Evolutionary conservation across 441 rosid genomes (phyloP).

Genomic region (Pelargonium citronellum): DNA sequence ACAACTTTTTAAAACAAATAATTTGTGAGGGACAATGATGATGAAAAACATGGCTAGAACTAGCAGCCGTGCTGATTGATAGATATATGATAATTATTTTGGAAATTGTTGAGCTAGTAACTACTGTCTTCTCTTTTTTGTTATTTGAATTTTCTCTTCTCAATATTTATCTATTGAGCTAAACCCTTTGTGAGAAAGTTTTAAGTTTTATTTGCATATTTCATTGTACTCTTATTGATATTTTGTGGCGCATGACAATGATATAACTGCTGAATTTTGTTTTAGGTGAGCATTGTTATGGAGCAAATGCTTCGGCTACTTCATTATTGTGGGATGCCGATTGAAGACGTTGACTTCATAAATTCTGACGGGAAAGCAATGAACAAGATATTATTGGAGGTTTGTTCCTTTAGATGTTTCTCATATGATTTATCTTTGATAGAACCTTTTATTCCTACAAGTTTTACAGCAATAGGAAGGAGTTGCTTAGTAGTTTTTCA

Average conservation of each 20-base stretch:
- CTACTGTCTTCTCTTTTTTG: background rate
- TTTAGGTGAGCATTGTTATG: slow-evolving; percentile 87
- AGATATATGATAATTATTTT: background rate
- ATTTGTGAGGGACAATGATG: background rate
- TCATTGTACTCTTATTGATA: background rate
- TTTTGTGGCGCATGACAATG: background rate
- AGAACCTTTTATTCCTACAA: slow-evolving; percentile 4
- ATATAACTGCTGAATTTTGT: slow-evolving; percentile 11
- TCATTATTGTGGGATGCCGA: slow-evolving; percentile 77
- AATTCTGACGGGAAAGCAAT: slow-evolving; percentile 87
- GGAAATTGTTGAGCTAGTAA: background rate
- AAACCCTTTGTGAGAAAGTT: background rate
- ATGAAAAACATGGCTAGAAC: background rate
- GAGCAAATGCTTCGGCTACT: slow-evolving; percentile 94
- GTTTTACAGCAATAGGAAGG: background rate
- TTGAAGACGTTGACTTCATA: slow-evolving; percentile 84
- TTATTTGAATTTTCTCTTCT: slow-evolving; percentile 2
- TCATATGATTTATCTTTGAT: background rate
- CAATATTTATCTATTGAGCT: background rate
- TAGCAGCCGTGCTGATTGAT: background rate
- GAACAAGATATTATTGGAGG: slow-evolving; percentile 85
- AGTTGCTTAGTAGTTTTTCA: background rate
- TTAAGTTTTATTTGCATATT: background rate
- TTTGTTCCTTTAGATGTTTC: slow-evolving; percentile 27
- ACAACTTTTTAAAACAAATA: background rate